Percentiles rank a stretch among this genome's conserved stretches.
Evolutionary conservation across 2,329 filamentous ascomycete genomes (phyloP).

Genomic region (Exserohilum rostratum): DNA sequence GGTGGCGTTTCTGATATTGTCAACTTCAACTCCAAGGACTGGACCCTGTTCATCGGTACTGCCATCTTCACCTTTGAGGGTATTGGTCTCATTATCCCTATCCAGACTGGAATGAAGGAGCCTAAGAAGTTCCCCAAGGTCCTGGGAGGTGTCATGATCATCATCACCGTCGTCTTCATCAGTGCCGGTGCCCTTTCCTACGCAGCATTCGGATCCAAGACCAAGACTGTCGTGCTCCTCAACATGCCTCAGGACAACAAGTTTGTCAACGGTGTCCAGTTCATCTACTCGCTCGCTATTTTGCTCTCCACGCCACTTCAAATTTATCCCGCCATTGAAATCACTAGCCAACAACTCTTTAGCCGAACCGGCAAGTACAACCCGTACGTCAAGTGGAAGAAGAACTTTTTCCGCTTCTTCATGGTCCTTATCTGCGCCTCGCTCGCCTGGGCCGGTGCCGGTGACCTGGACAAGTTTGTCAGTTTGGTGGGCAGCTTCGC

Average conservation of each 20-base stretch:
- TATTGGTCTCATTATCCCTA: conserved; percentile 95
- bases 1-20: conserved; percentile 82
- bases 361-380: conserved; percentile 96
- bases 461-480: conserved; percentile 96
- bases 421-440: conserved; percentile 84
- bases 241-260: conserved; percentile 96
- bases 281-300: conserved; percentile 98
- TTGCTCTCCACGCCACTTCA: conserved; percentile 92
- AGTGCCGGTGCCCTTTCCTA: conserved; percentile 93
- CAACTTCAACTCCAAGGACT: conserved; percentile 86
- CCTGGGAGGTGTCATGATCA: conserved; percentile 87
- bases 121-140: conserved; percentile 90
- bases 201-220: conserved; percentile 91
- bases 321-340: conserved; percentile 96
- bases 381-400: conserved; percentile 99
- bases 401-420: conserved; percentile 95
- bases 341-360: conserved; percentile 93
- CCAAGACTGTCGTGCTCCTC: conserved; percentile 93
- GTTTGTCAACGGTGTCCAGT: conserved; percentile 93
- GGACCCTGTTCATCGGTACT: conserved; percentile 98
- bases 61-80: conserved; percentile 99
- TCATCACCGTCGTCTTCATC: conserved; percentile 89
- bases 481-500: conserved; percentile 96
- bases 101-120: conserved; percentile 94
- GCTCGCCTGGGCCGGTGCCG: conserved; percentile 90